Evolutionary conservation across 306 rosid genomes (phyloP), one percentile per base, ranked within the genome.

Genomic region (Corylus americana): DNA sequence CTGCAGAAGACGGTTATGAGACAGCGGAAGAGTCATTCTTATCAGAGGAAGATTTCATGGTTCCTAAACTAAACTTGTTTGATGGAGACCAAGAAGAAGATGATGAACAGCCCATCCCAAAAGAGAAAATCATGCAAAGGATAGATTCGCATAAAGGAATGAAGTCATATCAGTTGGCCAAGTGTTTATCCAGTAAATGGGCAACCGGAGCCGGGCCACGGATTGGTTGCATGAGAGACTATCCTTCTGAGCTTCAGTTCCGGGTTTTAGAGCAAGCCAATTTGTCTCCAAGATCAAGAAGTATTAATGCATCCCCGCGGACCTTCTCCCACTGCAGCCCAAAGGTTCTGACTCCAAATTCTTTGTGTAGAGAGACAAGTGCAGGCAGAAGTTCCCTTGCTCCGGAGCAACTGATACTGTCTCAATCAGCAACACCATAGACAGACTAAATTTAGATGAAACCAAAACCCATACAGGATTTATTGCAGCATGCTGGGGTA

Each of bases 181-280:
- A 83, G 61, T 96, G 90, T 4, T 81, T 92, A 47, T 66, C 85
- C 22, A 85, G 89, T 22, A 89, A 71, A 82, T 94, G 97, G 98
- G 82, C 96, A 75, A 94, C 94, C 7, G 98, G 94, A 42, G 96
- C 88, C 6, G 97, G 94, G 20, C 97, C 97, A 3, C 80, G 98
- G 27, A 92, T 94, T 51, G 96, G 94, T 71, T 94, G 97, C 84
- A 90, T 94, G 98, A 88, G 98, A 82, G 98, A 94, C 77, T 94
- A 90, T 77, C 96, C 96, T 44, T 68, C 83, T 2, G 93, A 94
- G 87, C 96, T 94, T 81, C 97, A 85, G 70, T 77, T 45, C 79
- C 74, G 49, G 20, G 93, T 90, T 71, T 78, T 92, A 35, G 94
- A 94, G 82, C 91, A 90, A 68, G 93, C 92, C 63, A 72, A 89